Conservation (phyloP, 2,329 filamentous ascomycete species). For the Paracoccidioides brasiliensis region DNA sequence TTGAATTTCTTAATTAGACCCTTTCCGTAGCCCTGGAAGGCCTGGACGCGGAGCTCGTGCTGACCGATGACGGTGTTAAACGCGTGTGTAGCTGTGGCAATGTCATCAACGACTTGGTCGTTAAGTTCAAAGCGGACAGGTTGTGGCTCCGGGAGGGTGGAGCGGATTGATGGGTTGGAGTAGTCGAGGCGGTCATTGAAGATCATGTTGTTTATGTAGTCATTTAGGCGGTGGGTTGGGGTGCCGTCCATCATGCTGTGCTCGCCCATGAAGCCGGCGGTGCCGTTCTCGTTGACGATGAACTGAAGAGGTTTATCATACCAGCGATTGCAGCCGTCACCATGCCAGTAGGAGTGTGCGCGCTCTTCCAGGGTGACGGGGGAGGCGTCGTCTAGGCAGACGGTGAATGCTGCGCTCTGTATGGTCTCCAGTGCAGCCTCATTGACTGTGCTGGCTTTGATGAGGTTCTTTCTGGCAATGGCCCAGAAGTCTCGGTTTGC, state of each 20-base stretch:
- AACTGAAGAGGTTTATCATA: slow-evolving; percentile 98
- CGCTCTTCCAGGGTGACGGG: slow-evolving; percentile 93
- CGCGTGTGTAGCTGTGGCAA: slow-evolving; percentile 64
- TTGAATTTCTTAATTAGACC: slow-evolving; percentile 99
- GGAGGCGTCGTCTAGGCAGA: slow-evolving; percentile 83
- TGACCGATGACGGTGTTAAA: slow-evolving; percentile 70
- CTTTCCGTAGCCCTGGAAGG: slow-evolving; percentile 96
- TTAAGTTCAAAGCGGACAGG: slow-evolving; percentile 67
- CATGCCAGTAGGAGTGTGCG: slow-evolving; percentile 94
- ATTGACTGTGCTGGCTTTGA: slow-evolving; percentile 67
- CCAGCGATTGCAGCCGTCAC: slow-evolving; percentile 90
- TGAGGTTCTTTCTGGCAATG: slow-evolving; percentile 62
- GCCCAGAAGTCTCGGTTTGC: slow-evolving; percentile 93
- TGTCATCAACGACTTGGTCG: slow-evolving; percentile 59
- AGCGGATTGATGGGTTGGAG: slow-evolving; percentile 62
- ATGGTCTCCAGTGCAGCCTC: slow-evolving; percentile 64
- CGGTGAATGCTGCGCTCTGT: slow-evolving; percentile 76
- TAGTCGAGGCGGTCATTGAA: slow-evolving; percentile 92
- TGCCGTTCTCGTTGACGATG: slow-evolving; percentile 96
- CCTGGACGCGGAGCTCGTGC: slow-evolving; percentile 86
- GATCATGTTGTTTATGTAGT: slow-evolving; percentile 83
- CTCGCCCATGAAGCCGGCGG: slow-evolving; percentile 93
- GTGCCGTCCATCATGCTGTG: slow-evolving; percentile 99
- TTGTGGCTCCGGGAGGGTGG: slow-evolving; percentile 68
- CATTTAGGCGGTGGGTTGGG: slow-evolving; percentile 88